These are phyloP conservation scores for Arachnomyces sp. DNA, from an alignment of 2,329 filamentous ascomycete species.

Conservation along the genomic window DNA sequence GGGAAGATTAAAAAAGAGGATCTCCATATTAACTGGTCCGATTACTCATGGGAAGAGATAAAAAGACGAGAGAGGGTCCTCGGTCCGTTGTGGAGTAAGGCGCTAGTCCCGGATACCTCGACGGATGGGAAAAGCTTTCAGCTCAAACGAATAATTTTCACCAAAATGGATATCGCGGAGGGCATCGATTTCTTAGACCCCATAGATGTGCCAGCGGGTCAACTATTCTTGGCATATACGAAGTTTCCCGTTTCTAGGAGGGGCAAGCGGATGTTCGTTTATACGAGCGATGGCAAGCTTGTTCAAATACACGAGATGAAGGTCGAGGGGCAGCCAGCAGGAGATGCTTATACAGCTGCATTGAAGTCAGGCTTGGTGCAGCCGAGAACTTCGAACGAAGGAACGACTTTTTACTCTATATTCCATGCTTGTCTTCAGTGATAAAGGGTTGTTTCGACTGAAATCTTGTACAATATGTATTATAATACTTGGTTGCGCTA, in stretches of 20 bases:
- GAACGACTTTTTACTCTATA: conserved; percentile 18
- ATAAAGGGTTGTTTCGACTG: conserved; percentile 2
- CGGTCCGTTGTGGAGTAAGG: conserved; percentile 56
- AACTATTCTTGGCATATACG: conserved; percentile 27
- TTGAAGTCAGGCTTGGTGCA: conserved; percentile 33
- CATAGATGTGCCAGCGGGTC: conserved; percentile 21
- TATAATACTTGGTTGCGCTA: too few species aligned
- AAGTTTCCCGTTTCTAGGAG: conserved; percentile 19
- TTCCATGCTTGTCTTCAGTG: conserved; percentile 29
- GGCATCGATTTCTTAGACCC: conserved; percentile 20
- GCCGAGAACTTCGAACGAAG: conserved; percentile 20
- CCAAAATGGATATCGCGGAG: conserved; percentile 26
- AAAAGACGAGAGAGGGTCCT: conserved; percentile 51
- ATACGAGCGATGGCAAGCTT: conserved; percentile 28
- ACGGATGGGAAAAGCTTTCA: conserved; percentile 15
- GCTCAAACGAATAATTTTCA: conserved; percentile 30
- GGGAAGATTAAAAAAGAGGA: conserved; percentile 64
- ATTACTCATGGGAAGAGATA: conserved; percentile 49
- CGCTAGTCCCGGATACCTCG: conserved; percentile 18
- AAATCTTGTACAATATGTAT: too few species aligned
- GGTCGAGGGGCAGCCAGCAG: conserved; percentile 30
- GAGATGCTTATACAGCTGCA: conserved; percentile 29
- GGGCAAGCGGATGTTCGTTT: conserved; percentile 27
- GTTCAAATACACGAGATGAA: conserved; percentile 32
- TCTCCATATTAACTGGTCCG: conserved; percentile 52